These are phyloP conservation scores for Yarrowia deformans DNA, from an alignment of 805 yeast genomes.

Conservation along the genomic window DNA sequence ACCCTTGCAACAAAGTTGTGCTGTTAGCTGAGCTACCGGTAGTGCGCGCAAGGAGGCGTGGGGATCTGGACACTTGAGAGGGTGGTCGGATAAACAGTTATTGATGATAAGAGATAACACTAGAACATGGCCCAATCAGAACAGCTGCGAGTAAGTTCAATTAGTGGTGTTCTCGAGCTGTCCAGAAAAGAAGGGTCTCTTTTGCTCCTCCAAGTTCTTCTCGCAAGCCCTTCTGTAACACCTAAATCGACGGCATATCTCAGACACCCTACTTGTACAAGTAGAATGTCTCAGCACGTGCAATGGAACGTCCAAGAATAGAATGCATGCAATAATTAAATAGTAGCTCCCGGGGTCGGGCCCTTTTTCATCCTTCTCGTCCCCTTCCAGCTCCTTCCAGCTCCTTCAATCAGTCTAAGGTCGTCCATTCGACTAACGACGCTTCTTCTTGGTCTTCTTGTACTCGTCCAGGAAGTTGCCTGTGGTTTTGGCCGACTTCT, in stretches of 20 bases:
- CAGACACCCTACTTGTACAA: no score
- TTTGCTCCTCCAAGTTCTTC: no score
- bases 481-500: conserved; percentile 15
- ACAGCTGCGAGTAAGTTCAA: background rate
- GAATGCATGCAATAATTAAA: conserved; percentile 24
- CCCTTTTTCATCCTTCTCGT: background rate
- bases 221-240: background rate
- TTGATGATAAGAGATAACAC: no score
- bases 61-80: background rate
- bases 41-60: background rate
- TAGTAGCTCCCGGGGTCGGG: background rate
- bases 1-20: no score
- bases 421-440: background rate
- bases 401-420: no score
- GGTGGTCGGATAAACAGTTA: background rate
- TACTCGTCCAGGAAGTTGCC: conserved; percentile 30
- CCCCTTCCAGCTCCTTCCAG: no score
- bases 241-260: background rate
- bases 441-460: conserved; percentile 35
- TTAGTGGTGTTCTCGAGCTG: background rate
- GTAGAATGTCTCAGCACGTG: background rate
- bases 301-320: background rate
- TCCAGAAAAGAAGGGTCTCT: background rate
- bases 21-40: no score
- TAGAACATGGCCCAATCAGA: no score